Evolutionary conservation across 495 filamentous ascomycete genomes (phyloP).

Genomic region (Penicillium turbatum): DNA sequence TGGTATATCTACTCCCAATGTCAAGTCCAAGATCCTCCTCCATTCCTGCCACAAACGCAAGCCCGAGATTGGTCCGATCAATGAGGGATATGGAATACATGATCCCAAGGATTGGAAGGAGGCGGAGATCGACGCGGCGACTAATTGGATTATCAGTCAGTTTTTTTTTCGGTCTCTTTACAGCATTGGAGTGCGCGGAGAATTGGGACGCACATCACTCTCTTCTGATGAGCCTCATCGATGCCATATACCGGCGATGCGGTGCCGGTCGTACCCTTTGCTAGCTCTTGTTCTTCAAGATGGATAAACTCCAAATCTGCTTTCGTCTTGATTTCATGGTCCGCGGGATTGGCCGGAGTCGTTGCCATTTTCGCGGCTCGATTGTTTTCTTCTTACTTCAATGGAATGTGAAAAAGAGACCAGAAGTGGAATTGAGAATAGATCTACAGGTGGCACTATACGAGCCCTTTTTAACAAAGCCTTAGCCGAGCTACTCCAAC

Average conservation of each 20-base stretch:
- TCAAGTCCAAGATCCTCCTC: neutral
- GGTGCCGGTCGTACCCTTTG: neutral
- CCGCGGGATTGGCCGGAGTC: neutral
- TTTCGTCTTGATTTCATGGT: neutral
- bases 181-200: neutral
- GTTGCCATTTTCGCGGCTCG: neutral
- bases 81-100: slow-evolving; percentile 2
- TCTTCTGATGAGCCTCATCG: neutral
- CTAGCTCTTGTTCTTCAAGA: neutral
- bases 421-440: no score
- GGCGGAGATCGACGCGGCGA: neutral
- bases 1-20: neutral
- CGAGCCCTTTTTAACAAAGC: neutral
- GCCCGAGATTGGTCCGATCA: neutral
- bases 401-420: neutral
- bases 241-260: neutral
- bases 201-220: neutral
- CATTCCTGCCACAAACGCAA: neutral
- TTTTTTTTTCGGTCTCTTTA: no score
- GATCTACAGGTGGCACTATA: neutral
- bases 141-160: neutral
- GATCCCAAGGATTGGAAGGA: slow-evolving; percentile 1
- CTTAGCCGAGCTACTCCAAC: neutral
- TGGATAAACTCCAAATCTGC: neutral
- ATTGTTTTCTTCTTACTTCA: neutral